Conservation (phyloP, 352 stramenopile genomes). For the Phytophthora macrochlamydospora region DNA sequence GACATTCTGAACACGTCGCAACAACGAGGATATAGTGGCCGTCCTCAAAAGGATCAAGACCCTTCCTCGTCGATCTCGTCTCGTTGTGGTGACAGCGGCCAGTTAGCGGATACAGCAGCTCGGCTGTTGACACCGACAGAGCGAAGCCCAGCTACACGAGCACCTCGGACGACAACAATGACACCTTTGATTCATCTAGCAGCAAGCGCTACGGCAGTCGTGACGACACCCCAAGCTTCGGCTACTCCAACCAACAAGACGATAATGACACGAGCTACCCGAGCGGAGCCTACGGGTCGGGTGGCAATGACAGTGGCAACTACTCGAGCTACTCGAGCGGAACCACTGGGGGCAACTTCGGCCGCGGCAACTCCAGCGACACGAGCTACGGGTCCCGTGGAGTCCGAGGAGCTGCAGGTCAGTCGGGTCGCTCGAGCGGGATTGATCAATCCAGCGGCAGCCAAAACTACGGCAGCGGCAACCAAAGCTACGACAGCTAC, state of each 20-base stretch:
- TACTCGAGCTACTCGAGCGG: slow-evolving; percentile 24
- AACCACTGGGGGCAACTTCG: neutral
- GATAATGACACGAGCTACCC: slow-evolving; percentile 22
- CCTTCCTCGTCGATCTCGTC: slow-evolving; percentile 21
- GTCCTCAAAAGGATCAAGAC: too few species aligned
- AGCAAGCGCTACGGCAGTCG: neutral
- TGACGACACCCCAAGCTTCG: slow-evolving; percentile 10
- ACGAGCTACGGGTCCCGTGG: slow-evolving; percentile 12
- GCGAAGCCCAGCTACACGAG: slow-evolving; percentile 16
- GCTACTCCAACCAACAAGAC: slow-evolving; percentile 1
- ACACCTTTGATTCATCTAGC: slow-evolving; percentile 5
- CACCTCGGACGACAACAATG: neutral
- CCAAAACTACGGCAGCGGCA: slow-evolving; percentile 6
- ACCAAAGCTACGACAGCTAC: neutral
- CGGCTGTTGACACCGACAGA: slow-evolving; percentile 20
- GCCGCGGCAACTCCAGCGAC: slow-evolving; percentile 9
- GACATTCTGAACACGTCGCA: slow-evolving; percentile 1
- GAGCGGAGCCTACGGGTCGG: neutral
- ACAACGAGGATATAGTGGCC: slow-evolving; percentile 1
- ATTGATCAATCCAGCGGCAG: slow-evolving; percentile 9
- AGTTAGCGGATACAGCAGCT: slow-evolving; percentile 13
- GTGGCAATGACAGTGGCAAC: slow-evolving; percentile 5
- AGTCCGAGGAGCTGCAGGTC: neutral
- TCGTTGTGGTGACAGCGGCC: slow-evolving; percentile 12
- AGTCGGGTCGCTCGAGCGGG: slow-evolving; percentile 12